Evolutionary conservation across 225 moss, liverwort and hornwort genomes (phyloP).

Genomic region (Polytrichum commune): DNA sequence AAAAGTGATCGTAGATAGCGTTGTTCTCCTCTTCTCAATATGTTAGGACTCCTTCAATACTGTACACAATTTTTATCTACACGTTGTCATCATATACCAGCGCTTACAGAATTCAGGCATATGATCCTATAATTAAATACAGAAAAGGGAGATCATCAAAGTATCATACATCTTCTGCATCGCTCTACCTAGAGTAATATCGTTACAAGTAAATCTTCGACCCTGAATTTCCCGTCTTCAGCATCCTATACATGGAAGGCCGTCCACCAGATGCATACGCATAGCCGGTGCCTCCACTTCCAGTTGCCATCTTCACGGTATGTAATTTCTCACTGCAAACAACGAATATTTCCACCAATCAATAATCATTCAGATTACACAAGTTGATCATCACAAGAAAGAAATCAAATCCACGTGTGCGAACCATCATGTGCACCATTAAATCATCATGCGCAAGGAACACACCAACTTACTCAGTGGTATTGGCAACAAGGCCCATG

Average conservation of each 20-base stretch:
- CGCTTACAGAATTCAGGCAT: slow-evolving; percentile 4
- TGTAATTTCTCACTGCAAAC: slow-evolving; percentile 39
- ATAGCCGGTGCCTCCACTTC: slow-evolving; percentile 31
- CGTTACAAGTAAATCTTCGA: slow-evolving; percentile 2
- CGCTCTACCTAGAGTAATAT: neutral
- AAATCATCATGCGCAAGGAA: neutral
- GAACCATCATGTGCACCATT: neutral
- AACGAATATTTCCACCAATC: neutral
- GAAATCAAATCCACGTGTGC: neutral
- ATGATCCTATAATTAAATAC: slow-evolving; percentile 20
- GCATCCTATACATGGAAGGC: slow-evolving; percentile 46
- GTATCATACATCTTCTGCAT: neutral
- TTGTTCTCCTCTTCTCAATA: neutral
- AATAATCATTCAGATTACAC: neutral
- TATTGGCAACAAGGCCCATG: neutral
- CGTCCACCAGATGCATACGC: slow-evolving; percentile 26
- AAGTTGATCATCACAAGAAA: neutral
- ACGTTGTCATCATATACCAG: neutral
- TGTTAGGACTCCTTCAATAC: neutral
- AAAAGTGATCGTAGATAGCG: neutral
- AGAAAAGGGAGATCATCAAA: slow-evolving; percentile 18
- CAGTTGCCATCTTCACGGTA: slow-evolving; percentile 44
- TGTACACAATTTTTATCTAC: neutral
- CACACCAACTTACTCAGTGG: neutral
- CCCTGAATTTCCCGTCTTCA: neutral